Evolutionary conservation across 2,329 filamentous ascomycete genomes (phyloP), one percentile per base, ranked within the genome.

Genomic region (Leptographium radiaticola): DNA sequence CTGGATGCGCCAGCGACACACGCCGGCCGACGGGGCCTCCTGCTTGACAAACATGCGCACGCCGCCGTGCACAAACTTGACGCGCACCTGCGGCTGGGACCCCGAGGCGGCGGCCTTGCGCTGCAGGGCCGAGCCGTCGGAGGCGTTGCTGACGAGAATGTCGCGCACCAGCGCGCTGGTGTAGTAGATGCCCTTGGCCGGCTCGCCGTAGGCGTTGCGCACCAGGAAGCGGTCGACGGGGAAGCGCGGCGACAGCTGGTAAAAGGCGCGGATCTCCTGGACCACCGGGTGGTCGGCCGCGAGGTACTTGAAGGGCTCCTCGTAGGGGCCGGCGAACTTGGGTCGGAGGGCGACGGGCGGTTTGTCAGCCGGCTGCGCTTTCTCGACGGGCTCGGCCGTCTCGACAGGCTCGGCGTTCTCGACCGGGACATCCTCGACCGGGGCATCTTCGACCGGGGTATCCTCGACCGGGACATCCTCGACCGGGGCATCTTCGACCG

Each of bases 11-110:
- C 93, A 98, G 55, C 85, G 80, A 72, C 90, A 95, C 38, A 93
- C 86, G 53, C 90, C 85, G 39, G 85, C 83, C 6, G 84, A 86
- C 56, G 95, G 90, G 0, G 88, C 86, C 64, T 96, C 89, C 68
- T 97, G 91, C 74, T 95, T 95, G 75, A 97, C 93, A 67, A 95
- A 98, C 89, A 97, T 97, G 72, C 95, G 95, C 38, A 98, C 90
- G 59, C 93, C 93, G 51, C 86, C 91, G 69, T 98, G 93, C 50
- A 98, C 87, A 65, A 98, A 95, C 67, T 93, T 95, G 69, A 97
- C 84, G 48, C 55, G 54, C n/a, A 44, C 25, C 54, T 56, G 49
- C 50, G 45, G 52, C 44, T 51, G 51, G 25, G 25, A 2, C 3
- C 25, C 30, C 39, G 44, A 31, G 48, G 53, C 45, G 39, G 52